Percentiles rank a stretch among this genome's conserved stretches.
Conservation (phyloP, 2,329 filamentous ascomycete genomes). For the Verticillium nubilum region DNA sequence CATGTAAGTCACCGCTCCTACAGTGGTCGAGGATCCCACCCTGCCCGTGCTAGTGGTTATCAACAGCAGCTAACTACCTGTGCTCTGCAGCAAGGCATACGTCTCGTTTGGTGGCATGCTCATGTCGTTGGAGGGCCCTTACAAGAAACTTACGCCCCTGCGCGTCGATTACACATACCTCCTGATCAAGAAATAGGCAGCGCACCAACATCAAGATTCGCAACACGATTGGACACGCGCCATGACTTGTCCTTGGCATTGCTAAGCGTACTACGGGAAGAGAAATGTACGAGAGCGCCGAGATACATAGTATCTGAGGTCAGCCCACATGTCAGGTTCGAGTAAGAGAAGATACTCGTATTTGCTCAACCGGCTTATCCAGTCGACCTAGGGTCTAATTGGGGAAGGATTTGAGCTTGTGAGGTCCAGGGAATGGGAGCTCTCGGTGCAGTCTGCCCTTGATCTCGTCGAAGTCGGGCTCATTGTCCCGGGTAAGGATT, state of each 20-base stretch:
- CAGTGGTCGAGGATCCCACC: not conserved
- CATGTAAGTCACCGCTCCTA: constrained; percentile 59
- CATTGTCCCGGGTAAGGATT: constrained; percentile 72
- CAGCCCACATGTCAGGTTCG: not conserved
- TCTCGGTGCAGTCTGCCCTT: constrained; percentile 68
- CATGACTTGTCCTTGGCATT: not conserved
- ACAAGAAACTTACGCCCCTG: constrained; percentile 89
- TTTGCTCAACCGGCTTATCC: not conserved
- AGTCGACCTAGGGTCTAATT: not conserved
- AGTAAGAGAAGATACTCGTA: not conserved
- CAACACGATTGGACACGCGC: not conserved
- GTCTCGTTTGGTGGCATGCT: constrained; percentile 90
- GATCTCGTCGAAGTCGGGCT: constrained; percentile 74
- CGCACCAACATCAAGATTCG: not conserved
- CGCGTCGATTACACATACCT: constrained; percentile 93
- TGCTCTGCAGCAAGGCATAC: constrained; percentile 70
- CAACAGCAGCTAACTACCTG: constrained; percentile 2
- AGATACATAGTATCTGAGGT: not conserved
- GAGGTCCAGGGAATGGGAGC: constrained; percentile 73
- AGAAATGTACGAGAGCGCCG: not conserved
- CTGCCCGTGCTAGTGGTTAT: not conserved
- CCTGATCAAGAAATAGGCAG: constrained; percentile 70
- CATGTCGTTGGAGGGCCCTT: constrained; percentile 86
- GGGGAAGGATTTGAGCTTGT: constrained; percentile 24
- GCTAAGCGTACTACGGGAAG: not conserved